Evolutionary conservation across 371 early-diverging fungal species (phyloP).

Genomic region (Apophysomyces ossiformis): DNA sequence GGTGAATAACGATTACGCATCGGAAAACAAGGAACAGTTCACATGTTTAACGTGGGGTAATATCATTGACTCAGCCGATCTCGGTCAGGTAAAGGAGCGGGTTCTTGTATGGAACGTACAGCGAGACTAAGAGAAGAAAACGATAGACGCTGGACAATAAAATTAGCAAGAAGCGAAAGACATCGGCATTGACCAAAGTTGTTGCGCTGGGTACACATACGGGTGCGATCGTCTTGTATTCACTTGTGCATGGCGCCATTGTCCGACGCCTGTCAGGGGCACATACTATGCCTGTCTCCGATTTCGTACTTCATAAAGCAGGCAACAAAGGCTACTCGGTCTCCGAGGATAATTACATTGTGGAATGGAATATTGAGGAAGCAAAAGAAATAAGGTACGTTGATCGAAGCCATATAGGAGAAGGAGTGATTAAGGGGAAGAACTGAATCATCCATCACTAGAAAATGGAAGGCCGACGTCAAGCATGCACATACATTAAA

Average conservation of each 20-base stretch:
- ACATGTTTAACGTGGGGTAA: constrained; percentile 71
- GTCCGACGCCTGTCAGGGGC: constrained; percentile 51
- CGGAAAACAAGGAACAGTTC: constrained; percentile 62
- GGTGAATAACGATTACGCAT: constrained; percentile 65
- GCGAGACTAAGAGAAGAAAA: no score
- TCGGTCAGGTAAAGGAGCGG: constrained; percentile 34
- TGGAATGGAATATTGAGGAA: constrained; percentile 76
- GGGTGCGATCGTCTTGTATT: constrained; percentile 69
- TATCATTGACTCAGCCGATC: constrained; percentile 46
- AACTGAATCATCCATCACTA: constrained; percentile 11
- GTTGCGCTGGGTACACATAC: constrained; percentile 70
- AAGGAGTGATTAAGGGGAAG: background rate
- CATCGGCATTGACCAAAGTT: constrained; percentile 44
- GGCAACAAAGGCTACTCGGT: constrained; percentile 69
- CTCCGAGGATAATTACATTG: constrained; percentile 67
- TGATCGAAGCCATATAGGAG: background rate
- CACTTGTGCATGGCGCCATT: constrained; percentile 66
- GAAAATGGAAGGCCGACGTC: constrained; percentile 66
- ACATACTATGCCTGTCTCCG: constrained; percentile 70
- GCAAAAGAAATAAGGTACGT: constrained; percentile 57
- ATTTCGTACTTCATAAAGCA: constrained; percentile 67
- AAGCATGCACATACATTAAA: constrained; percentile 61
- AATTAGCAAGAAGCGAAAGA: constrained; percentile 57
- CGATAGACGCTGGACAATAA: constrained; percentile 25
- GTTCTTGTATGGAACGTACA: background rate